Evolutionary conservation across 495 filamentous ascomycete genomes (phyloP), one percentile per base, ranked within the genome.

Genomic region (Neurospora cerealis): DNA sequence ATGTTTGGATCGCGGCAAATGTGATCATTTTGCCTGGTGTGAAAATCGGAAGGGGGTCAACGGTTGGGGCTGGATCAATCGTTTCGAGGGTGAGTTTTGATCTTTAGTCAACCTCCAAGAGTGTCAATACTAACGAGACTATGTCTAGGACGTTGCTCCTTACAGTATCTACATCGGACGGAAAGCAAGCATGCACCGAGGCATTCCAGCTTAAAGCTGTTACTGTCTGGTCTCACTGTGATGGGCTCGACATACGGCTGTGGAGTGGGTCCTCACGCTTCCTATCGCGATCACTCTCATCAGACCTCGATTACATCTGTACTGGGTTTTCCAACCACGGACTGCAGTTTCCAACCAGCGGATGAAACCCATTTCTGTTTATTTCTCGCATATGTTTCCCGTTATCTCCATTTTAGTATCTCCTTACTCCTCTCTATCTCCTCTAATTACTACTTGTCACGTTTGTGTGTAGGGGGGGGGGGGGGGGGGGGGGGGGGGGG

Each of bases 21-120:
- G 93, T 91, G 37, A 94, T 91, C 19, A 95, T 99, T 76, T 86
- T 95, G 75, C 91, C 92, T 2, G 95, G 94, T 2, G 89, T 96
- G 42, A 92, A 83, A 60, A 92, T 97, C 75, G 93, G 93, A 7
- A 91, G 87, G 75, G 95, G 95, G 4, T 88, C 87, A 21, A 92
- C 91, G 0, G 87, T 97, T 71, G 94, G 93, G 13, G 93, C 95
- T 17, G 95, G 93, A 1, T 93, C 92, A 77, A 90, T 97, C 62
- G 94, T 97, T 17, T 95, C 93, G 0, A 95, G 91, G 86, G 93
- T 95, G 85, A 74, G 86, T 19, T 46, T 70, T 38, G 6, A n/a
- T 46, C 13, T 66, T 17, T 28, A 10, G n/a, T 1, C 19, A 44
- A 44, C 3, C 19, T 44, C 7, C 42, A 44, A n/a, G 19, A 24